Evolutionary conservation across 2,329 filamentous ascomycete genomes (phyloP), one percentile per base, ranked within the genome.

Genomic region (Pseudogymnoascus sp.): DNA sequence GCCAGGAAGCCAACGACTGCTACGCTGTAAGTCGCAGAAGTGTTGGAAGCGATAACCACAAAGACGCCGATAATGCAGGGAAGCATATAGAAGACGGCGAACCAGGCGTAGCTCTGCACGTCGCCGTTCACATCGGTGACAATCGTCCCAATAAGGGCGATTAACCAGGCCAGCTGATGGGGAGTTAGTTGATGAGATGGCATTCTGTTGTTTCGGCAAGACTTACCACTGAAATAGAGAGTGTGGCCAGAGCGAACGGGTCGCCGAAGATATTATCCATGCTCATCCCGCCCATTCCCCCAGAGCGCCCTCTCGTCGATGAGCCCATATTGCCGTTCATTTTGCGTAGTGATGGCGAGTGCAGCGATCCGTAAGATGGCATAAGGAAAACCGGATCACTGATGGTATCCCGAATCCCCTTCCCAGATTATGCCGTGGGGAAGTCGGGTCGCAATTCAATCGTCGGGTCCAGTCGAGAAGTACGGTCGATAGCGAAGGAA

Each of bases 191-290:
- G 18, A 28, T 47, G 60, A 62, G 11, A 25, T n/a, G 61, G 23
- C 31, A 33, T 33, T 33, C 28, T 21, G n/a, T 56, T 56, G 16
- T 16, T 35, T 56, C 59, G n/a, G 42, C 23, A 50, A 47, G 63
- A 71, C 91, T 76, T 85, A 97, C 93, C 73, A 90, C 82, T 67
- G 89, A 85, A 75, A 97, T 97, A 64, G 93, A 97, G 67, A 96
- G 85, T 37, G 94, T 97, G 63, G 92, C 92, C 65, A 99, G 84
- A 65, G 93, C 92, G 77, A 99, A 97, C 5, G 94, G 94, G 77
- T 99, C 93, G 71, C 94, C 94, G 66, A 97, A 82, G 70, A 99
- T 92, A 77, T 97, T 95, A 74, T 90, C 90, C 76, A 92, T 77
- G 75, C 84, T 88, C 76, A 96, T 87, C 70, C 77, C 78, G 67